Conservation (phyloP, 1,139 yeast genomes). For the Martiniozyma asiatica region DNA sequence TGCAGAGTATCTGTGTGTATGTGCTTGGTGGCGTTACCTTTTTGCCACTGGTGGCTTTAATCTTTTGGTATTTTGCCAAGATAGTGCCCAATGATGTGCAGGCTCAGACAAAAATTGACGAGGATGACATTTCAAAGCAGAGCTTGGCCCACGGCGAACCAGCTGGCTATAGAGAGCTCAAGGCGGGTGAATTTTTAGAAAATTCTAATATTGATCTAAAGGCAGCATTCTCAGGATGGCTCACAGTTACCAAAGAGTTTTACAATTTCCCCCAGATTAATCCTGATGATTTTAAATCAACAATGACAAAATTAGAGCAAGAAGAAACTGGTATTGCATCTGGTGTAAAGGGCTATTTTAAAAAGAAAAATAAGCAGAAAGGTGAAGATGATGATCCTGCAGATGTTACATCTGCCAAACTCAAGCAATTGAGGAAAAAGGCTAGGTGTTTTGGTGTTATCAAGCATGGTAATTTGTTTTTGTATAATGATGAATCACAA, state of each 20-base stretch:
- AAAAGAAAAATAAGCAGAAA: slow-evolving; percentile 2
- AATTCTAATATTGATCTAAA: slow-evolving; percentile 47
- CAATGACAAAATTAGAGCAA: slow-evolving; percentile 19
- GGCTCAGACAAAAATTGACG: slow-evolving; percentile 6
- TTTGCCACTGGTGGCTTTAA: slow-evolving; percentile 40
- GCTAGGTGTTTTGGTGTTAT: slow-evolving; percentile 57
- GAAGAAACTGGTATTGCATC: slow-evolving; percentile 14
- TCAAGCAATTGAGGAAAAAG: slow-evolving; percentile 31
- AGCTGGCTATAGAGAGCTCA: slow-evolving; percentile 30
- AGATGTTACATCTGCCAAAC: slow-evolving; percentile 16
- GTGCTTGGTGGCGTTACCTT: slow-evolving; percentile 73
- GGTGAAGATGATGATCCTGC: slow-evolving; percentile 15
- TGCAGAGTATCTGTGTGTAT: too few relatives aligned
- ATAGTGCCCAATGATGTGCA: slow-evolving; percentile 22
- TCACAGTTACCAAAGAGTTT: slow-evolving; percentile 71
- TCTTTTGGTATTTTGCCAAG: slow-evolving; percentile 22
- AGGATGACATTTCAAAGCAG: slow-evolving; percentile 8
- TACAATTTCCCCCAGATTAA: slow-evolving; percentile 35
- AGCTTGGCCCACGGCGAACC: slow-evolving; percentile 17
- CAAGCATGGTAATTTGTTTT: slow-evolving; percentile 76
- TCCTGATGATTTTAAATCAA: slow-evolving; percentile 24
- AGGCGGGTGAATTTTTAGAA: slow-evolving; percentile 56
- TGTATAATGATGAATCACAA: slow-evolving; percentile 59
- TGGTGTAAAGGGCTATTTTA: not conserved
- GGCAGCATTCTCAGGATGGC: slow-evolving; percentile 65